phyloP scores from a whole-genome alignment of 768 basidiomycete species.

The Phallus indusiatus region DNA sequence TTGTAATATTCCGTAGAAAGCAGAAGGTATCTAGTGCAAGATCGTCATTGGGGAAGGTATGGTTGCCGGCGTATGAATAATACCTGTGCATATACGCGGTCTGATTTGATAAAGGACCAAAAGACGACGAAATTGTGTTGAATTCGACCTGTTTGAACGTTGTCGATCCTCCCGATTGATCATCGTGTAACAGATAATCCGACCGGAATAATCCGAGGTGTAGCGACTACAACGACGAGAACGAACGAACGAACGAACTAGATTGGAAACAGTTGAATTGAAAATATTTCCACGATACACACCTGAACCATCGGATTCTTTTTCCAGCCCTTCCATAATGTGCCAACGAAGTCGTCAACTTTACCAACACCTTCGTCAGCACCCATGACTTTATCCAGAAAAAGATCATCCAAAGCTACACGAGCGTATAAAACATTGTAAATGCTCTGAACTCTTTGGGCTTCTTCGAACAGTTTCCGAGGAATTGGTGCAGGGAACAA shows the following conservation, averaged over 20 bases:
- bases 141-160: constrained; percentile 94
- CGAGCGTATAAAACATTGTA: constrained; percentile 86
- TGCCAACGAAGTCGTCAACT: constrained; percentile 80
- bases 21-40: constrained; percentile 48
- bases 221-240: constrained; percentile 41
- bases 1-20: constrained; percentile 59
- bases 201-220: constrained; percentile 91
- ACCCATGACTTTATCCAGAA: constrained; percentile 81
- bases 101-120: constrained; percentile 68
- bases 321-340: constrained; percentile 85
- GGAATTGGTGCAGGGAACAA: constrained; percentile 87
- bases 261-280: neutral
- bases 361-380: constrained; percentile 63
- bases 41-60: neutral
- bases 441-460: constrained; percentile 53
- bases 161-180: constrained; percentile 20
- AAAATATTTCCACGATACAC: constrained; percentile 7
- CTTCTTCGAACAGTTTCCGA: constrained; percentile 54
- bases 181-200: constrained; percentile 79
- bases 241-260: neutral
- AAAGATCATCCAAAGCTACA: constrained; percentile 67
- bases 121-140: constrained; percentile 92
- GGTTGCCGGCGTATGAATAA: constrained; percentile 9
- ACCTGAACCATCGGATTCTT: constrained; percentile 52
- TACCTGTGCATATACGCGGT: constrained; percentile 71